Base-by-base conservation (phyloP, 2,329 filamentous ascomycete species). In the Drechslera avenae region DNA sequence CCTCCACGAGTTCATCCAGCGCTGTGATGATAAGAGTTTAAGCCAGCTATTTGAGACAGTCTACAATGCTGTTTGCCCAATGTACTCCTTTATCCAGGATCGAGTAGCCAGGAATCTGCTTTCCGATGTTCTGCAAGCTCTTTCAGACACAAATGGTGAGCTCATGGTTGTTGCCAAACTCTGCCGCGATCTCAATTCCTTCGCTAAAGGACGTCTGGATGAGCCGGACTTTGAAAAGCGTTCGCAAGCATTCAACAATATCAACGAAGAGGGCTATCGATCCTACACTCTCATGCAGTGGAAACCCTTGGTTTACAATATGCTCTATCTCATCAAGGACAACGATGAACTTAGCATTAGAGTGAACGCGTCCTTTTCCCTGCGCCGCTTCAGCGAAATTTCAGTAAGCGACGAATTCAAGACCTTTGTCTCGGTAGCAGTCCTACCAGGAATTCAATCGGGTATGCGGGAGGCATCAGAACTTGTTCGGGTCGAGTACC, bases 71-170 rank as follows among this genome's bases (percentile, higher is more conserved):
- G 75, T 94, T 8, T 87, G 89, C 3, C 86, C 89, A 0, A 81
- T 97, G 28, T 97, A 96, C 68, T 89, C 90, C 46, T 96, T 92
- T 69, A 93, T 97, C 77, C 90, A 86, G 62, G 92, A 97, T 71
- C 83, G 86, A 35, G 77, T 84, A 35, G 95, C 91, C 66, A 83
- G 94, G 46, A 80, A 86, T 55, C 81, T 90, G 0, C 76, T 97
- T 21, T 89, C 88, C 13, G 81, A 86, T 36, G 87, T 96, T 3
- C 76, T 97, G 6, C 73, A 80, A 12, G 86, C 87, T 14, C 86
- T 96, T 53, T 85, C 90, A 1, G 76, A 81, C 6, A 83, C 84
- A 37, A 85, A 90, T 51, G 61, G 80, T 4, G 79, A 82, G 0
- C 76, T 92, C 0, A 68, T 76, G 18, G 81, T 85, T 45, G 80